phyloP scores from a whole-genome alignment of 2,329 filamentous ascomycete species.

The Keithomyces neogunnii region DNA sequence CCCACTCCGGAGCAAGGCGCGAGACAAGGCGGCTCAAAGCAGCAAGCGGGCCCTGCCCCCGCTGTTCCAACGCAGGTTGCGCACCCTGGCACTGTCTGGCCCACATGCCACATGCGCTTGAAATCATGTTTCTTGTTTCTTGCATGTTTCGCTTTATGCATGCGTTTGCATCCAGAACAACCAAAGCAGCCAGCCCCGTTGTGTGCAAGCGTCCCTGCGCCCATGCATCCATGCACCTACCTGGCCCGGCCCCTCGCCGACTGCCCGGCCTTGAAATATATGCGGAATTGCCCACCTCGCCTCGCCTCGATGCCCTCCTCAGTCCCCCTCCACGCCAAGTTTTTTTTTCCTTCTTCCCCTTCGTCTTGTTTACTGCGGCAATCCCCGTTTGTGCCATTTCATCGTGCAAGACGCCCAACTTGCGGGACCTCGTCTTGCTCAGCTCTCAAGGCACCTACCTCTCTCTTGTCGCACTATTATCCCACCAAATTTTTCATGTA shows the following conservation, averaged over 20 bases:
- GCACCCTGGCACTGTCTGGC: not conserved
- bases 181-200: too few relatives aligned
- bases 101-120: not conserved
- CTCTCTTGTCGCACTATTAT: not conserved
- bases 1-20: not conserved
- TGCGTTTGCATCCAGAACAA: not conserved
- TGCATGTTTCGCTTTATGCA: not conserved
- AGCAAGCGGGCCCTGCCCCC: not conserved
- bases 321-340: not conserved
- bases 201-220: not conserved
- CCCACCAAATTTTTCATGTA: not conserved
- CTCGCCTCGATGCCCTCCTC: not conserved
- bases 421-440: not conserved
- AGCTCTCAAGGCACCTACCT: not conserved
- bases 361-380: not conserved
- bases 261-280: not conserved
- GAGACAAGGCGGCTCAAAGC: not conserved
- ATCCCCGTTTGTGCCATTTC: not conserved
- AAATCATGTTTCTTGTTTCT: not conserved
- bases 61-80: not conserved
- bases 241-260: not conserved
- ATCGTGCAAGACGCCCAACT: not conserved
- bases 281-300: not conserved
- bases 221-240: too few relatives aligned
- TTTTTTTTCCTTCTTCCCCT: not conserved